A percentile compares a stretch with the other conserved stretches of the same genome.
Conservation (phyloP, 805 yeast species). For the Candida maesae region DNA sequence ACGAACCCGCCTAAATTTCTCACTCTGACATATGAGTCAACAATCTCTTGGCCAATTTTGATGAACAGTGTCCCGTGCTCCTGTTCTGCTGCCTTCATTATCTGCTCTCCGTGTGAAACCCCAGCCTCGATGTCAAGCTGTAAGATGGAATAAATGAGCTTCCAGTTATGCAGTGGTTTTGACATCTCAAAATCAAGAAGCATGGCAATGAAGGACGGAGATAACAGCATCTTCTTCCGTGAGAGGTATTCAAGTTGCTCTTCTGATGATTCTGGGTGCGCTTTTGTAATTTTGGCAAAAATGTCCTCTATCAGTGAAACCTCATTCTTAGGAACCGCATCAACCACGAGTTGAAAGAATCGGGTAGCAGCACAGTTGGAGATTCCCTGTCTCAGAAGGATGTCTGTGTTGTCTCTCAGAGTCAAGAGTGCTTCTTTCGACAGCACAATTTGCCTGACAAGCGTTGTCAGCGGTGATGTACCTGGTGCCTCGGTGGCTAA, state of each 20-base stretch:
- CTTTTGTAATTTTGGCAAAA: constrained; percentile 38
- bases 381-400: constrained; percentile 27
- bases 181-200: constrained; percentile 44
- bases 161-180: constrained; percentile 44
- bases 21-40: constrained; percentile 47
- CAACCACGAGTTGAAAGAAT: constrained; percentile 31
- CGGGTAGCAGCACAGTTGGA: constrained; percentile 23
- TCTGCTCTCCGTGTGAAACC: constrained; percentile 36
- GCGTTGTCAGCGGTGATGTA: constrained; percentile 7
- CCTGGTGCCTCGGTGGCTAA: background rate
- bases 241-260: constrained; percentile 44
- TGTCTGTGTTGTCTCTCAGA: constrained; percentile 31
- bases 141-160: constrained; percentile 43
- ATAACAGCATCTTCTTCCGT: constrained; percentile 46
- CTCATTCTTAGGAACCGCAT: constrained; percentile 28
- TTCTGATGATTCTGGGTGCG: constrained; percentile 40
- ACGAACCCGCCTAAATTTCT: constrained; percentile 55
- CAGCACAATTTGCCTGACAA: constrained; percentile 29
- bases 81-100: constrained; percentile 25
- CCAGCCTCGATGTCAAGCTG: constrained; percentile 58
- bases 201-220: constrained; percentile 45
- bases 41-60: constrained; percentile 31
- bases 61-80: constrained; percentile 4
- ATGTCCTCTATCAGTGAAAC: constrained; percentile 43
- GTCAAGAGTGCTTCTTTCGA: constrained; percentile 22